Evolutionary conservation across 1,284 basidiomycete species (phyloP), one percentile per base, ranked within the genome.

Genomic region (Peniophora sp.): DNA sequence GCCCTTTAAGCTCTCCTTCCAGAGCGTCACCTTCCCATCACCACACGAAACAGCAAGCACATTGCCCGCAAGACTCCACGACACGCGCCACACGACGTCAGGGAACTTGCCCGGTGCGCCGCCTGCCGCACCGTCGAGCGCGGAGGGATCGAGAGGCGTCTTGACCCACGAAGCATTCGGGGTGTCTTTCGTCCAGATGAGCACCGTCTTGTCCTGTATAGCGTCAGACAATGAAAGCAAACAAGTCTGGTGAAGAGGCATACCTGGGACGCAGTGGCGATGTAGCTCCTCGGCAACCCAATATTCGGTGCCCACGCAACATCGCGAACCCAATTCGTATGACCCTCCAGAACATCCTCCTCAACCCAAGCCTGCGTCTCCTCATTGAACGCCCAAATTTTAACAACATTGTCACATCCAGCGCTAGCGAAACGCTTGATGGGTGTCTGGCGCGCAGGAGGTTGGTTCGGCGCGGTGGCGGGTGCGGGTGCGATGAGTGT

Each of bases 241-340:
- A 39, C 36, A 24, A 20, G 16, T 19, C n/a, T 46, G 22, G 17
- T 17, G 20, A 47, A n/a, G 25, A 32, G 12, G 61, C 75, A 60
- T 55, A 86, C 87, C 72, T 97, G 94, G 0, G 90, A 94, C 0
- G 93, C 94, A 1, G 92, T 94, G 10, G 96, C 96, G 56, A 99
- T 92, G 70, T 98, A 97, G 63, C 85, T 89, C 54, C 93, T 82
- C 0, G 95, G 91, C 16, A 99, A 78, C 0, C 96, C 96, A 58
- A 98, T 93, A 62, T 93, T 97, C 0, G 96, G 96, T 3, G 94
- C 94, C 89, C 95, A 98, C 0, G 95, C 92, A 20, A 98, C 95
- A 64, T 99, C 96, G 50, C 96, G 80, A 17, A 99, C 95, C 96
- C 96, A 99, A 69, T 99, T 95, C 1, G 86, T 82, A 68, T 99